Base-by-base conservation (phyloP, 2,329 filamentous ascomycete genomes). In the Pleoardoris graminearum region DNA sequence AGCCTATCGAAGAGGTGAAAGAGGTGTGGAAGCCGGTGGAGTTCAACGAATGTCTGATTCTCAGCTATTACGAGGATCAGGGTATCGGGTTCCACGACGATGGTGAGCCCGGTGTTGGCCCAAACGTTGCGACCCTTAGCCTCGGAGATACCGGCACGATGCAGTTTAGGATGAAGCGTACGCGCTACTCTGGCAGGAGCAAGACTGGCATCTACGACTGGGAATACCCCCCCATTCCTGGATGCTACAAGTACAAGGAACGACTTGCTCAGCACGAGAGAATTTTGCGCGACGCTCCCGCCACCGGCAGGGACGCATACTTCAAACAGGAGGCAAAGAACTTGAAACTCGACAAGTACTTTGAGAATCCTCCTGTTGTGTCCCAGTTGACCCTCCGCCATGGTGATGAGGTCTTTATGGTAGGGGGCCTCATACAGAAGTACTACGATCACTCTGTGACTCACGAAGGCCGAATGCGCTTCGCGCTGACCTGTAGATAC, bases 341-440 rank as follows among this genome's bases (percentile, higher is more conserved):
- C n/a, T 55, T 79, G 1, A 62, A 61, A 0, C 50, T 77, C 2
- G 66, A 61, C 41, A 54, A 1, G 12, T 7, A 33, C 10, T 6
- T 4, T 14, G 62, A 66, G 1, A 62, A 69, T 29, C 59, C 62
- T 25, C 71, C 53, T n/a, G 67, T 69, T 3, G 67, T 70, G 57
- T 70, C 84, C 12, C 74, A 69, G 1, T 66, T 84, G 62, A 70
- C 74, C 1, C 70, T 89, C 3, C 75, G 78, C 7, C 85, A 89
- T 63, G 86, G 85, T 0, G 85, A 88, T 62, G 79, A 88, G 10
- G 77, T 85, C 2, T 73, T 87, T 16, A 88, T 88, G 85, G 79
- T 85, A 58, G 85, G 85, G 0, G 72, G 72, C 0, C 71, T 74
- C 0, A 81, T 89, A 11, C 86, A 89, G 59, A 75, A 78, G 58